Evolutionary conservation across 768 basidiomycete species (phyloP).

Genomic region (Pleurotus eryngii): DNA sequence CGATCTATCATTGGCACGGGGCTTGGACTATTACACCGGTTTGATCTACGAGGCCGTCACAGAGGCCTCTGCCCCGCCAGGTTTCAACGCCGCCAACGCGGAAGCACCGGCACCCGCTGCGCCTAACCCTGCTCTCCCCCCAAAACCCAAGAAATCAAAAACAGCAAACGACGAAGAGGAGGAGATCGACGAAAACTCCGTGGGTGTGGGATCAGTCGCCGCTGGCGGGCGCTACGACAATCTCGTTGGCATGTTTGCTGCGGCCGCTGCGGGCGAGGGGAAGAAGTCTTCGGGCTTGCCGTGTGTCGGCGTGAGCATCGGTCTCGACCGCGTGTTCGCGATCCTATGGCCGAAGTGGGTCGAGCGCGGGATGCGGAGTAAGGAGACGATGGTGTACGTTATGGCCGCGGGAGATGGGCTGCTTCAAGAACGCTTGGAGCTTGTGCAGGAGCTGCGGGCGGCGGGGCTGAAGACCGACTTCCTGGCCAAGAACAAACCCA

Average conservation of each 20-base stretch:
- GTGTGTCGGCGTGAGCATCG: constrained; percentile 91
- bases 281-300: constrained; percentile 69
- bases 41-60: constrained; percentile 97
- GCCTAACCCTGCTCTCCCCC: constrained; percentile 24
- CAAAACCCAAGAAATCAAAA: constrained; percentile 45
- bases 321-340: constrained; percentile 90
- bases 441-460: constrained; percentile 81
- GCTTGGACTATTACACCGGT: constrained; percentile 97
- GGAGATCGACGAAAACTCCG: constrained; percentile 87
- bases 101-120: constrained; percentile 34
- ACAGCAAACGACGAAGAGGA: constrained; percentile 49
- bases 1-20: constrained; percentile 93
- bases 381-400: constrained; percentile 92
- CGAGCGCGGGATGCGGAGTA: constrained; percentile 75
- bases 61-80: constrained; percentile 90
- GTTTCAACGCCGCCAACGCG: constrained; percentile 56
- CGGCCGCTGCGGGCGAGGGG: constrained; percentile 71
- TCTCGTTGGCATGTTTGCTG: constrained; percentile 89
- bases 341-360: constrained; percentile 86
- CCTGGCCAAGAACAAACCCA: constrained; percentile 89
- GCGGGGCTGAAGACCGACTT: constrained; percentile 95
- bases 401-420: constrained; percentile 89
- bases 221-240: constrained; percentile 96
- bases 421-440: constrained; percentile 75
- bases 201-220: constrained; percentile 99